Conservation (phyloP, 768 basidiomycete genomes). For the Kwoniella botswanensis region DNA sequence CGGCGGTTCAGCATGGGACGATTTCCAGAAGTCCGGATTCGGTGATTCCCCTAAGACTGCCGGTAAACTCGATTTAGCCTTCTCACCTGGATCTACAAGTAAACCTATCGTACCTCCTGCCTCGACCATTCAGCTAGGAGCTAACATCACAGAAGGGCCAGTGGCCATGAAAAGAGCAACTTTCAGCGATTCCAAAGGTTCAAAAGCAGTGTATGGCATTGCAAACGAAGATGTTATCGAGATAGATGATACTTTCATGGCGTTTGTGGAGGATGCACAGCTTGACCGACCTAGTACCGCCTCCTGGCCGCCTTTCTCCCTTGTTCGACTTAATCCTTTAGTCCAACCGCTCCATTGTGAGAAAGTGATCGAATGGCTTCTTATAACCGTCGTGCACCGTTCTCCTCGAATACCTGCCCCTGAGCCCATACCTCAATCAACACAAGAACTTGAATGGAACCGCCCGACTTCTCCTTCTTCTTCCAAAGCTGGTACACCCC, state of each 20-base stretch:
- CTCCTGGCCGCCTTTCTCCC: constrained; percentile 35
- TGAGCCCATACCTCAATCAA: background rate
- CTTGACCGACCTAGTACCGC: constrained; percentile 18
- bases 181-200: background rate
- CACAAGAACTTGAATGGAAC: background rate
- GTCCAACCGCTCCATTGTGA: background rate
- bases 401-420: constrained; percentile 14
- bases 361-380: constrained; percentile 32
- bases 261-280: constrained; percentile 40
- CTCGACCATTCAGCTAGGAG: background rate
- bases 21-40: constrained; percentile 41
- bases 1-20: constrained; percentile 31
- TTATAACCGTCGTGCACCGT: constrained; percentile 30
- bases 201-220: constrained; percentile 1
- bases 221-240: constrained; percentile 27
- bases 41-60: constrained; percentile 22
- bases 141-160: background rate
- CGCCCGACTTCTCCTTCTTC: constrained; percentile 27
- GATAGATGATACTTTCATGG: constrained; percentile 40
- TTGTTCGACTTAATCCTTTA: constrained; percentile 28
- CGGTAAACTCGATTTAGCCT: constrained; percentile 13
- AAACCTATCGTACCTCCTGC: background rate
- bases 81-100: constrained; percentile 3
- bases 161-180: constrained; percentile 6
- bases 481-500: constrained; percentile 17